Base-by-base conservation (phyloP, 2,329 filamentous ascomycete genomes). In the Aspergillus sp. region DNA sequence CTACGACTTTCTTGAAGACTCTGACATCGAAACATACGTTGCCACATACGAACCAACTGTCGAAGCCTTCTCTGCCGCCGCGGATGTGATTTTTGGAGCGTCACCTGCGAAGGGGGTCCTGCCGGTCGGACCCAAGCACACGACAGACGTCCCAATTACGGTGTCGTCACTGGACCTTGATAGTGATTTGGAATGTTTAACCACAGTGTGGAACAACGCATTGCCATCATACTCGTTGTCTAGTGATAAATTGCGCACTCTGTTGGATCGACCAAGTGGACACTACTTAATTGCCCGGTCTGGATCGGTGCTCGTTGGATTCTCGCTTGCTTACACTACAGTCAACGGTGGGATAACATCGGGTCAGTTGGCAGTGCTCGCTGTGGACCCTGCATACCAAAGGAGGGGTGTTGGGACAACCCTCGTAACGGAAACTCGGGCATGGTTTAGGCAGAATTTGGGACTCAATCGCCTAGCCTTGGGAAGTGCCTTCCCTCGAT, bases 11-110 rank as follows among this genome's bases (percentile, higher is more conserved):
- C 54, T 74, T 4, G 60, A 70, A 19, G 63, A 64, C 7, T 48
- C 49, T 1, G 55, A 53, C 6, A 60, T 72, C 25, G 61, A 62
- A 45, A 74, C 71, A 15, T 74, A 74, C 44, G 62, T 74, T 30
- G 56, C 69, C 5, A 73, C 68, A 5, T 73, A 74, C 45, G 72
- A 74, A 44, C 71, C 71, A 12, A 74, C 69, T 0, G 44, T 63
- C 10, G 68, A 70, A 41, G 71, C 71, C 3, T 74, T 74, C 47
- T 53, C 59, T 17, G 64, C 68, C 7, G 70, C 69, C 5, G 57
- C 63, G 3, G 58, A 66, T 42, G 56, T 70, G 4, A 66, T 74
- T 15, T 74, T 74, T 47, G 69, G 70, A 7, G 39, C 48, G 2
- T 43, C 46, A 3, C 41, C 50, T 4, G 51, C 67, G 20, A 54